Base-by-base conservation (phyloP, 768 basidiomycete species). In the Suillus cothurnatus region DNA sequence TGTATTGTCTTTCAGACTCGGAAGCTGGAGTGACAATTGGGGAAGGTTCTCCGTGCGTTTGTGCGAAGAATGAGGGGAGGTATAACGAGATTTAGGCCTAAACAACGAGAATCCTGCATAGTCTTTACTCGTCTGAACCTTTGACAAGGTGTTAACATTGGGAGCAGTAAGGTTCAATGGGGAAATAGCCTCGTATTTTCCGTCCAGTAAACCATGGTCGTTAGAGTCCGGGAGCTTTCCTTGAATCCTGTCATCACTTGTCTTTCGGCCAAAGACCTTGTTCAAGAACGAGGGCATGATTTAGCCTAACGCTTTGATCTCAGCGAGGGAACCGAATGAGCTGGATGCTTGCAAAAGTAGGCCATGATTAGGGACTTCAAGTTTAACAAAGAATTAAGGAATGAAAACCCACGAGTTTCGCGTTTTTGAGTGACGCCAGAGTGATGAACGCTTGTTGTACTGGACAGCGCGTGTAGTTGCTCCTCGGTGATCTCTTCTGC, bases 231-330 rank as follows among this genome's bases (percentile, higher is more conserved):
- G 77, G 47, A 78, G 73, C 31, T 62, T 74, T 19, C 63, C 23
- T 3, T 58, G 11, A 38, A 82, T 79, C 70, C 82, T 83, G 66
- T 84, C 85, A 70, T 88, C 88, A 34, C 81, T 77, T 78, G 84
- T 90, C 79, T 86, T 91, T 77, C 90, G 86, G 78, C 87, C 87
- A 71, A 92, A 88, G 70, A 92, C 88, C 73, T 90, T 92, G 76
- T 88, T 86, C 72, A 92, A 77, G 81, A 92, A 91, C 67, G 88
- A 88, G 76, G 89, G 80, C 82, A 84, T 84, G 52, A 71, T 70
- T 71, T 68, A 59, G 43, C 65, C 65, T 59, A 43, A 55, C 45
- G 70, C 57, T 67, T 61, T 62, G 63, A 60, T 69, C 61, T 45
- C 61, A 71, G 53, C n/a, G 26, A 59, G 36, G 34, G 69, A 69